Evolutionary conservation across 495 filamentous ascomycete species (phyloP), one percentile per base, ranked within the genome.

Genomic region (Penicillium nucicola): DNA sequence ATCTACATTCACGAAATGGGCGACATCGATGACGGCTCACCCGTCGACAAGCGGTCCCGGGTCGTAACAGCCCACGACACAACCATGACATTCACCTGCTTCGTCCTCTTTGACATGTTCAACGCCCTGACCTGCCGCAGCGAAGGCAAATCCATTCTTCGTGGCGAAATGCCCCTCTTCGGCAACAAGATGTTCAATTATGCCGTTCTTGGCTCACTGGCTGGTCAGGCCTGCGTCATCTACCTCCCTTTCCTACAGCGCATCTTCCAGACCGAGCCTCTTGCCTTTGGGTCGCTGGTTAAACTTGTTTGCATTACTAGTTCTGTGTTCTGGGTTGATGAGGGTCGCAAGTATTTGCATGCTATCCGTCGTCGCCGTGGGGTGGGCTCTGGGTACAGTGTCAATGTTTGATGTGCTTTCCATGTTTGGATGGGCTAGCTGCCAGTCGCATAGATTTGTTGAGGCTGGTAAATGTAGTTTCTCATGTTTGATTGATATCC

Each of bases 101-200:
- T 98, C 61, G 93, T 98, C 18, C 77, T 97, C 20, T 98, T 96
- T 66, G 93, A 98, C 74, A 97, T 98, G 93, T 95, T 96, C 76
- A 96, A 97, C 66, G 93, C 93, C 0, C 76, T 98, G 12, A 86
- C 90, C 8, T 97, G 93, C 69, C 89, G 93, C 42, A 93, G 88
- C 41, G 92, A 97, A 66, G 80, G 78, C 55, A 98, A 98, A 61
- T 91, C 86, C 28, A 76, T 97, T 4, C 81, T 97, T 18, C 77
- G 84, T 23, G 92, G 92, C 35, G 93, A 98, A 62, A 78, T 97
- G 19, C 75, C 84, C 15, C 57, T 97, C 2, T 87, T 90, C 37
- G 80, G 81, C 8, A 98, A 98, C 61, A 86, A 83, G 38, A 90
- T 97, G 76, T 98, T 98, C 70, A 98, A 97, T 68, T 93, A 89